phyloP scores from a whole-genome alignment of 2,329 filamentous ascomycete genomes.

The Fusarium miscanthi region DNA sequence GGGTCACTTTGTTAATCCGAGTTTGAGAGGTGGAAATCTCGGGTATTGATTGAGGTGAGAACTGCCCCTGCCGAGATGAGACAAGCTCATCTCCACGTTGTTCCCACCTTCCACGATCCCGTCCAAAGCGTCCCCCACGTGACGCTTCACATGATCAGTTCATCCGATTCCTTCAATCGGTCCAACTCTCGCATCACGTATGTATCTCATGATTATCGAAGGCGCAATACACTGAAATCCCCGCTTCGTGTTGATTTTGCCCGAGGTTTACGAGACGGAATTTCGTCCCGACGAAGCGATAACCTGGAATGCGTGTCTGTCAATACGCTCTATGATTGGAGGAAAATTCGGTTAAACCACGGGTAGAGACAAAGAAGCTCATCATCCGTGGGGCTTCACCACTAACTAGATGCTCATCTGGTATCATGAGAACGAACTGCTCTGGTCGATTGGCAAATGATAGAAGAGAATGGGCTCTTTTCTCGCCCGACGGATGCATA shows the following conservation, averaged over 20 bases:
- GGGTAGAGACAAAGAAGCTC: neutral
- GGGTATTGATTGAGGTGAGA: neutral
- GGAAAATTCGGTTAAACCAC: conserved; percentile 6
- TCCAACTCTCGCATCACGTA: neutral
- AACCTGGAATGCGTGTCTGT: neutral
- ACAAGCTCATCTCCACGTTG: neutral
- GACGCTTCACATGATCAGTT: neutral
- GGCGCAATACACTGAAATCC: neutral
- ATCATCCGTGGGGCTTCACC: conserved; percentile 37
- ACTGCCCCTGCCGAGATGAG: neutral
- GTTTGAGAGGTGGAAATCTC: conserved; percentile 1
- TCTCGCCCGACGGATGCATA: conserved; percentile 6
- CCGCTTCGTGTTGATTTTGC: neutral
- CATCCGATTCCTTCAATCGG: neutral
- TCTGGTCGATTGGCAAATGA: conserved; percentile 26
- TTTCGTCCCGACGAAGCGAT: conserved; percentile 38
- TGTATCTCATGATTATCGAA: neutral
- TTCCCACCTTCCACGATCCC: neutral
- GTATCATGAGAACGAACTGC: conserved; percentile 35
- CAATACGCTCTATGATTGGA: conserved; percentile 11
- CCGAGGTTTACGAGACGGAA: conserved; percentile 22
- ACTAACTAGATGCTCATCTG: conserved; percentile 26
- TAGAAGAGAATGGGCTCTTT: neutral
- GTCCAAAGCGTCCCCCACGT: neutral
- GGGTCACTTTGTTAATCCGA: neutral